Percentiles rank a stretch among this genome's conserved stretches.
Evolutionary conservation across 192 early-diverging fungal genomes (phyloP).

Genomic region (Backusella westeae): DNA sequence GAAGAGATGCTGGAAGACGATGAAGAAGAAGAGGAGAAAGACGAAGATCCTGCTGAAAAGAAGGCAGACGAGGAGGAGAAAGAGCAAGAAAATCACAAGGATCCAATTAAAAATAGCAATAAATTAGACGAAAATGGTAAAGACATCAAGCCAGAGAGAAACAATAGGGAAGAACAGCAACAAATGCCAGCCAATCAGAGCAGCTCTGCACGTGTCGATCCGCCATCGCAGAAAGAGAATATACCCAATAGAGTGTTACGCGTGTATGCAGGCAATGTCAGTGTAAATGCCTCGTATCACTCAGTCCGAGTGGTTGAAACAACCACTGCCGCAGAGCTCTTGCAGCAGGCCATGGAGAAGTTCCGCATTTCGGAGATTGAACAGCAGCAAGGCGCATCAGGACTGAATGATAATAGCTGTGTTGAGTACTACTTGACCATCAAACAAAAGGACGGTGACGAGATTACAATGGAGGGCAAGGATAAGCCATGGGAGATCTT

Average conservation of each 20-base stretch:
- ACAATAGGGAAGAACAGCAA: slow-evolving; percentile 3
- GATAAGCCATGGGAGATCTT: slow-evolving; percentile 51
- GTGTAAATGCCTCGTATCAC: slow-evolving; percentile 49
- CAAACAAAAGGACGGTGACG: slow-evolving; percentile 46
- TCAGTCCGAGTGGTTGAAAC: slow-evolving; percentile 41
- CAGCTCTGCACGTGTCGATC: background rate
- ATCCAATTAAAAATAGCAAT: background rate
- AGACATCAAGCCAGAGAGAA: background rate
- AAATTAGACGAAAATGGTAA: background rate
- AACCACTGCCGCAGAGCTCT: slow-evolving; percentile 43
- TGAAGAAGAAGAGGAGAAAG: slow-evolving; percentile 35
- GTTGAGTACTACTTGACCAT: slow-evolving; percentile 49
- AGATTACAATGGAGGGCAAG: slow-evolving; percentile 30
- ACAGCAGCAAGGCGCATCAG: slow-evolving; percentile 24
- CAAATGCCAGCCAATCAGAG: background rate
- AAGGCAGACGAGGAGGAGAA: slow-evolving; percentile 36
- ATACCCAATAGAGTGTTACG: slow-evolving; percentile 38
- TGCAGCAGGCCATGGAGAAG: slow-evolving; percentile 45
- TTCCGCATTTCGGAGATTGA: slow-evolving; percentile 51
- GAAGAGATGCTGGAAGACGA: slow-evolving; percentile 39
- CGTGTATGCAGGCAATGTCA: slow-evolving; percentile 53
- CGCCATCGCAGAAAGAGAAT: background rate
- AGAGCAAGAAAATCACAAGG: slow-evolving; percentile 34
- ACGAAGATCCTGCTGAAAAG: slow-evolving; percentile 24
- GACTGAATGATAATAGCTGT: slow-evolving; percentile 18